phyloP scores from a whole-genome alignment of 2,329 filamentous ascomycete species.

The Colletotrichum ledebouriae region DNA sequence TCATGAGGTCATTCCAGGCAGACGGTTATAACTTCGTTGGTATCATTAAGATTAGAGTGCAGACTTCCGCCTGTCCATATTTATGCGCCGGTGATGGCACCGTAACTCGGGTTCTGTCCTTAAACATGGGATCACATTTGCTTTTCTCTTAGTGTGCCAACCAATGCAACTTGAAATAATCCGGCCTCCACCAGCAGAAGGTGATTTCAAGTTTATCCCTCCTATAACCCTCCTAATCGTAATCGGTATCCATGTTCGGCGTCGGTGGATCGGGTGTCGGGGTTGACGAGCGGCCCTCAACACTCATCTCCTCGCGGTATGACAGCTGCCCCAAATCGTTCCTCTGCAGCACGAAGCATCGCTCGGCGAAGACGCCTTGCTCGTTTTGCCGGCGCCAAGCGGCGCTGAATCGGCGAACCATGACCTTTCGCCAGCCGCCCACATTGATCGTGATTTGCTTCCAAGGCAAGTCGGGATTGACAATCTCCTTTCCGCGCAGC shows the following conservation, averaged over 20 bases:
- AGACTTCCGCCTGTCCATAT: constrained; percentile 16
- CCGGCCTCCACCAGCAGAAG: too few relatives aligned
- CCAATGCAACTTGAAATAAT: not conserved
- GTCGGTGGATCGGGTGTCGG: constrained; percentile 40
- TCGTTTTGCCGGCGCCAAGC: constrained; percentile 58
- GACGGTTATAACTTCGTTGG: constrained; percentile 29
- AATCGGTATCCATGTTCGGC: constrained; percentile 24
- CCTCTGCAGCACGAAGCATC: constrained; percentile 60
- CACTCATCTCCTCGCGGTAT: constrained; percentile 38
- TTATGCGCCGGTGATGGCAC: constrained; percentile 20
- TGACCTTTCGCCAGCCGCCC: constrained; percentile 61
- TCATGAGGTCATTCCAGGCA: not conserved
- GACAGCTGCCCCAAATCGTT: constrained; percentile 33
- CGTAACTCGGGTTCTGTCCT: constrained; percentile 12
- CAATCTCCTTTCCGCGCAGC: constrained; percentile 47
- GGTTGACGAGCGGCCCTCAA: constrained; percentile 42
- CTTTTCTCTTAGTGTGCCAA: not conserved
- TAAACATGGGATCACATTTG: not conserved
- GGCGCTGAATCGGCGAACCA: constrained; percentile 58
- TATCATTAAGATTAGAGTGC: constrained; percentile 36
- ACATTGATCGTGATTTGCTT: constrained; percentile 60
- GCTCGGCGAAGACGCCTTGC: constrained; percentile 60
- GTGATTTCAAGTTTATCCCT: too few relatives aligned
- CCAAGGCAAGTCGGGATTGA: constrained; percentile 49
- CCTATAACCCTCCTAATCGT: constrained; percentile 3